Evolutionary conservation across 306 rosid genomes (phyloP), one percentile per base, ranked within the genome.

Genomic region (Prunus fruticosa): DNA sequence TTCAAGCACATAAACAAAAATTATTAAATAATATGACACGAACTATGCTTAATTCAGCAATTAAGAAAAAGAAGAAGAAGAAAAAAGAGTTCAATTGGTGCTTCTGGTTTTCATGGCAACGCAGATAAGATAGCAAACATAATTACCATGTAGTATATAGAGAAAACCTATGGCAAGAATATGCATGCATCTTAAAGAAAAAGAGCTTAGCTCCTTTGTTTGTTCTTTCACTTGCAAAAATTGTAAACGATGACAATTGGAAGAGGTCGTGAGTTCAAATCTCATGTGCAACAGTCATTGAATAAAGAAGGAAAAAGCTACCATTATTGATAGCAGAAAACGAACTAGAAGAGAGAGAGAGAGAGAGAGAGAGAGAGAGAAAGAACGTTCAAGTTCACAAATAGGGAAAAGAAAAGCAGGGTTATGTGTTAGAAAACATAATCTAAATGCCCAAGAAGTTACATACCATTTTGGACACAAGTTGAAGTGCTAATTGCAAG

Each of bases 381-480:
- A 19, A 16, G 45, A 32, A 32, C 49, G 30, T 32, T 50, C n/a
- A 52, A 71, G 75, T n/a, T 30, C 12, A 53, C 64, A 52, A 14
- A 69, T 30, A 52, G 22, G 30, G 64, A 22, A 25, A 25, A 25
- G 27, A 25, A 25, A 25, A 25, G 27, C 27, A 25, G 27, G 27
- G 46, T 50, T 16, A 18, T 41, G 25, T 5, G 25, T 30, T n/a
- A 51, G 61, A 19, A 27, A 30, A 28, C 18, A 30, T 18, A 32
- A 70, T 18, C 63, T 11, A 28, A 70, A n/a, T 10, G 5, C n/a
- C 6, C 68, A 73, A 56, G 43, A 58, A 58, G 54, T 43, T 72
- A 72, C 81, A 34, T 89, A 86, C 86, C 19, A 18, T 64, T 14
- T 2, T 60, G 64, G 32, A 13, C 15, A 23, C 9, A 60, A 23